phyloP scores from a whole-genome alignment of 1,284 basidiomycete genomes.

The Trametes versicolor region DNA sequence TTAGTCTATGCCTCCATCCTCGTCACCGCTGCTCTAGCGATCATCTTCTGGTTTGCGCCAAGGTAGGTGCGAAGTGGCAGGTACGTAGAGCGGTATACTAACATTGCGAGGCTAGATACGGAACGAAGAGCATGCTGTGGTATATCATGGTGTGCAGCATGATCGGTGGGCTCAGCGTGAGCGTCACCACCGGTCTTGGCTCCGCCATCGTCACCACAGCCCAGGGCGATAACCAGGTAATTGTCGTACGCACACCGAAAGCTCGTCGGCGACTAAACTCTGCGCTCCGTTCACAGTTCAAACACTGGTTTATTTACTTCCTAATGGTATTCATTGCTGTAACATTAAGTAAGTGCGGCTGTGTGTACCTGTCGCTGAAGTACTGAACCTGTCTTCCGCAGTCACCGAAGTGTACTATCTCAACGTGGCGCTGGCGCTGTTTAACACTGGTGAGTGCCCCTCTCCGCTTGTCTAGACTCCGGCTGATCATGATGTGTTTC shows the following conservation, averaged over 20 bases:
- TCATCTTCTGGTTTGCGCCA: constrained; percentile 86
- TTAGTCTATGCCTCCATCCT: constrained; percentile 78
- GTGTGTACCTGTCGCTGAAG: neutral
- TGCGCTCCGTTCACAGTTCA: constrained; percentile 60
- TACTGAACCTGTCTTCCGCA: constrained; percentile 40
- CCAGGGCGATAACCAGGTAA: constrained; percentile 86
- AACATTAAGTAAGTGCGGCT: constrained; percentile 71
- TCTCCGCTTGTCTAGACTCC: constrained; percentile 8
- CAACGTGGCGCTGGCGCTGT: constrained; percentile 95
- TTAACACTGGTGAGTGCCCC: constrained; percentile 80
- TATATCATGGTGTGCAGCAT: constrained; percentile 95
- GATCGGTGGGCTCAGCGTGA: constrained; percentile 97
- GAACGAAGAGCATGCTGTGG: constrained; percentile 95
- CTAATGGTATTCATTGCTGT: constrained; percentile 86
- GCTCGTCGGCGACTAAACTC: constrained; percentile 6
- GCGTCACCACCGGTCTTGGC: constrained; percentile 95
- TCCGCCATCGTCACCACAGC: constrained; percentile 90
- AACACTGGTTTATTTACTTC: constrained; percentile 89
- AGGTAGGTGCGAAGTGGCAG: constrained; percentile 51
- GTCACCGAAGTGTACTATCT: constrained; percentile 96
- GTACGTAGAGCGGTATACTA: neutral
- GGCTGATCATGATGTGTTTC: neutral
- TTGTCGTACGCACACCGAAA: neutral
- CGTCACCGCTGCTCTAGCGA: constrained; percentile 68
- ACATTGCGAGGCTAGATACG: constrained; percentile 64